These are phyloP conservation scores for Sporothrix mexicana DNA, from an alignment of 2,329 filamentous ascomycete species.

Conservation along the genomic window DNA sequence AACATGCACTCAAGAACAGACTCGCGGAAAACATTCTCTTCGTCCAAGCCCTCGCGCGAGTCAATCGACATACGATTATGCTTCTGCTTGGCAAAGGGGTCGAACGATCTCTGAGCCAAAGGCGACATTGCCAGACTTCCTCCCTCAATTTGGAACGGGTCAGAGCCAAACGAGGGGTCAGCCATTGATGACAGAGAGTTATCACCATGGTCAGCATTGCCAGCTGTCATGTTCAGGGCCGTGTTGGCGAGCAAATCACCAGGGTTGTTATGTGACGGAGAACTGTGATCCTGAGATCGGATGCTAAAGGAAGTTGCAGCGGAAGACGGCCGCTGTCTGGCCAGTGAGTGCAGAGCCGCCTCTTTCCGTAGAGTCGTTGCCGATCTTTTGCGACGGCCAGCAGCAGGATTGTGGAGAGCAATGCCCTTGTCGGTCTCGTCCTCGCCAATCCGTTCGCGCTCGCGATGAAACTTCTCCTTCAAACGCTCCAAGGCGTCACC, in stretches of 20 bases:
- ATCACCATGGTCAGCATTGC: conserved; percentile 53
- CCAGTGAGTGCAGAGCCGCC: conserved; percentile 72
- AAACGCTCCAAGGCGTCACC: conserved; percentile 81
- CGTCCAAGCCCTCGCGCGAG: conserved; percentile 81
- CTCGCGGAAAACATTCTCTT: conserved; percentile 85
- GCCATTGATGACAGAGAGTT: conserved; percentile 41
- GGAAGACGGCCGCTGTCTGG: conserved; percentile 51
- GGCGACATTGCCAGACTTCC: conserved; percentile 52
- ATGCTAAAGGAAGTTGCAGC: conserved; percentile 50
- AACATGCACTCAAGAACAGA: conserved; percentile 96
- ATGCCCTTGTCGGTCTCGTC: conserved; percentile 92
- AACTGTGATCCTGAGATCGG: conserved; percentile 50
- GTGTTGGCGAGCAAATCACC: conserved; percentile 83
- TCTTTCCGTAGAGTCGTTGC: conserved; percentile 80
- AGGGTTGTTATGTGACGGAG: conserved; percentile 63
- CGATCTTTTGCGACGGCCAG: conserved; percentile 70
- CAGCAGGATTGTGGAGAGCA: conserved; percentile 82
- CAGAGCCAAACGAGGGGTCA: conserved; percentile 34
- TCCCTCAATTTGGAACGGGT: conserved; percentile 44
- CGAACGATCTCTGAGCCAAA: conserved; percentile 57
- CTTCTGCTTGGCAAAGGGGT: conserved; percentile 62
- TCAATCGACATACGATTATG: conserved; percentile 61
- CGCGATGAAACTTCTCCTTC: conserved; percentile 89
- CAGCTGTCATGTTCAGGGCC: conserved; percentile 65
- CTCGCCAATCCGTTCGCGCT: conserved; percentile 78